Evolutionary conservation across 805 yeast species (phyloP).

Genomic region (Candida easanensis): DNA sequence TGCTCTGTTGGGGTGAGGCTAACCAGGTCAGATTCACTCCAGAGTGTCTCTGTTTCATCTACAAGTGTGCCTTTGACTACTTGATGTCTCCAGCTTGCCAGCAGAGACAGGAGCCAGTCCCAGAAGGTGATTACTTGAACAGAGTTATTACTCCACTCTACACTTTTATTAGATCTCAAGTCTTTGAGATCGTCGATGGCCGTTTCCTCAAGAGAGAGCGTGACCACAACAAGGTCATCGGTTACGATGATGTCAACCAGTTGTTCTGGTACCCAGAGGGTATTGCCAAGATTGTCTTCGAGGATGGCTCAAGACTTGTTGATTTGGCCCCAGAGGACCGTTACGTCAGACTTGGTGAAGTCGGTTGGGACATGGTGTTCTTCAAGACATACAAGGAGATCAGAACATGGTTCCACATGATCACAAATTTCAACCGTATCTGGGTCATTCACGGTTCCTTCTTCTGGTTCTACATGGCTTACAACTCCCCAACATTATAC

Average conservation of each 20-base stretch:
- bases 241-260: conserved; percentile 98
- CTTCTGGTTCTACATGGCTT: conserved; percentile 94
- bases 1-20: conserved; percentile 87
- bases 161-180: conserved; percentile 75
- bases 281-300: conserved; percentile 84
- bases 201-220: conserved; percentile 81
- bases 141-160: conserved; percentile 91
- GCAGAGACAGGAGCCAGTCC: conserved; percentile 78
- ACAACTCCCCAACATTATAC: conserved; percentile 87
- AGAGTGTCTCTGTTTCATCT: conserved; percentile 89
- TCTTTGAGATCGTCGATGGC: conserved; percentile 77
- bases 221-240: conserved; percentile 77
- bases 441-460: conserved; percentile 91
- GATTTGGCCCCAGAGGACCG: conserved; percentile 91
- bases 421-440: conserved; percentile 95
- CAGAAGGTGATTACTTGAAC: conserved; percentile 87
- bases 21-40: conserved; percentile 91
- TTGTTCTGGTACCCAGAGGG: conserved; percentile 99
- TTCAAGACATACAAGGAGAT: conserved; percentile 94
- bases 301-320: conserved; percentile 88
- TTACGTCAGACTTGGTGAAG: conserved; percentile 85
- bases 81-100: conserved; percentile 86
- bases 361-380: conserved; percentile 87
- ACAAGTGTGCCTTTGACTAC: conserved; percentile 92
- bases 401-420: conserved; percentile 95